Conservation (phyloP, 805 yeast genomes). For the Ascoidea rubescens region DNA sequence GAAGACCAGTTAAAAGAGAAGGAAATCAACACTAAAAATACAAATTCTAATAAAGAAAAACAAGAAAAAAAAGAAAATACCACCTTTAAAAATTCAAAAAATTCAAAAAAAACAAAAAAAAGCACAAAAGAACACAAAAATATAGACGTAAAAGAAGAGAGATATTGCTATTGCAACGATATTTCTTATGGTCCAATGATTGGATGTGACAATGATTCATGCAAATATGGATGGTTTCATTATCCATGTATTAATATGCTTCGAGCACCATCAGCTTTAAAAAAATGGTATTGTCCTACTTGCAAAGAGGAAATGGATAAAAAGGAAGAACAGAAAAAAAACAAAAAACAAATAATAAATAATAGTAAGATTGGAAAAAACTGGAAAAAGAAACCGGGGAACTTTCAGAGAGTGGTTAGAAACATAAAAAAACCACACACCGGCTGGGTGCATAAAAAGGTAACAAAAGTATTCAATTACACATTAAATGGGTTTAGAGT, state of each 20-base stretch:
- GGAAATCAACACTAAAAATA: too few species aligned
- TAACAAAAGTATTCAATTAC: too few species aligned
- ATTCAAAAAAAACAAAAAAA: too few species aligned
- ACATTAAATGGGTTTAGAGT: too few species aligned
- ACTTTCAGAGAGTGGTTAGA: neutral
- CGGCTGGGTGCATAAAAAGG: too few species aligned
- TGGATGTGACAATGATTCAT: slow-evolving; percentile 83
- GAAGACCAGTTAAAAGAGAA: too few species aligned
- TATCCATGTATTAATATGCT: slow-evolving; percentile 58
- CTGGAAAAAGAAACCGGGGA: neutral
- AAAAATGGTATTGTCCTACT: slow-evolving; percentile 50
- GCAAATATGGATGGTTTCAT: slow-evolving; percentile 89
- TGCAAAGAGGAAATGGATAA: neutral
- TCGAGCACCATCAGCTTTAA: slow-evolving; percentile 43
- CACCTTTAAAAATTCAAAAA: too few species aligned
- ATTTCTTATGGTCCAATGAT: slow-evolving; percentile 93
- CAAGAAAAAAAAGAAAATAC: neutral
- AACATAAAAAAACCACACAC: too few species aligned
- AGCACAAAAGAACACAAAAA: neutral
- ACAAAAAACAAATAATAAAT: too few species aligned
- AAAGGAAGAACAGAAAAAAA: too few species aligned
- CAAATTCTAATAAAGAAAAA: neutral
- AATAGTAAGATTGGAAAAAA: too few species aligned
- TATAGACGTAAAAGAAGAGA: neutral
- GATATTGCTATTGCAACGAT: slow-evolving; percentile 85